Base-by-base conservation (phyloP, 108 stramenopile genomes). In the Cyclotella choctawhatcheeana region DNA sequence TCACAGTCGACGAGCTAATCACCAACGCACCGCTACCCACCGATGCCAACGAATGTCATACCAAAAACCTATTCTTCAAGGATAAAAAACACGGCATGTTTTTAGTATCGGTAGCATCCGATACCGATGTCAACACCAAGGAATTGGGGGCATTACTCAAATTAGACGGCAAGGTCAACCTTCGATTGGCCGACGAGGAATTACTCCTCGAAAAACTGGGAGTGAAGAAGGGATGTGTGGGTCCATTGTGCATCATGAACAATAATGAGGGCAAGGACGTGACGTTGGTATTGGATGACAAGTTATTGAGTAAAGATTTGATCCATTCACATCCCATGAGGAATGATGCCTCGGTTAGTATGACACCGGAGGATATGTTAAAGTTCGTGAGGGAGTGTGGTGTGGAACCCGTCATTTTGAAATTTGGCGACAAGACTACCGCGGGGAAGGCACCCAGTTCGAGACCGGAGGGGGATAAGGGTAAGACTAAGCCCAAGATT, bases 41-140 rank as follows among this genome's bases (percentile, higher is more conserved):
- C 47, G 70, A 73, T 21, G 25, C 40, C 34, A 73, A 67, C 69
- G 88, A 91, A 71, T 82, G 85, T 7, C 94, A 95, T 43, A 97
- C 96, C 50, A 97, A 96, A 80, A 96, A 95, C 56, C 71, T 97
- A 53, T 87, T 97, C 50, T 86, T 97, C 64, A 86, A 86, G 63
- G 96, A 97, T 66, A 97, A 95, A 73, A 97, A 97, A 73, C 90
- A 93, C 69, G 96, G 96, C 14, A 43, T 88, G 21, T 92, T 94
- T 69, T 64, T 93, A 40, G 90, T 95, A 7, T 62, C 64, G 0
- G 82, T 81, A 30, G 80, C 77, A 17, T 67, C 74, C 52, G 67
- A 74, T 31, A 67, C 87, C 14, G 85, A 84, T 12, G 74, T 90
- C 25, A 82, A 97, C 70, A 95, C 94, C 31, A 97, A 96, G 71